Base-by-base conservation (phyloP, 176 grass and related monocot species). In the Aegilops umbellulata region DNA sequence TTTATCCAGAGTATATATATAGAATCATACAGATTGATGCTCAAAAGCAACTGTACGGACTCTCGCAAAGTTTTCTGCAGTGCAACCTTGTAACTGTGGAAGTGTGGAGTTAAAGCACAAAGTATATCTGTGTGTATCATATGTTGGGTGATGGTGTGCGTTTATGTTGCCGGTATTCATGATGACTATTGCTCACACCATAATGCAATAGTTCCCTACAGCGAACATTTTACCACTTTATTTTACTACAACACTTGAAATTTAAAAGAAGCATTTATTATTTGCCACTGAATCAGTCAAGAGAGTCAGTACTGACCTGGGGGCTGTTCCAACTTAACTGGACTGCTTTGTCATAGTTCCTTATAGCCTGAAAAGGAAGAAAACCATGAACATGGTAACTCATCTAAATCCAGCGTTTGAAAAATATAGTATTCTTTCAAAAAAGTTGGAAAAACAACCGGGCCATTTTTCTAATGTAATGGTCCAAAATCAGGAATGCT, bases 321-420 rank as follows among this genome's bases (percentile, higher is more conserved):
- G 93, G 93, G 34, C 90, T 95, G 70, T 93, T 95, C 93, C 90
- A 95, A 60, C 90, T 93, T 41, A 95, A 91, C 38, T 93, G 83
- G 72, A 95, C 93, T 67, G 93, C 93, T 83, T 92, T 95, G 71
- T 93, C 90, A 23, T 95, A 95, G 65, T 95, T 93, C 80, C 75
- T 93, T 82, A 92, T 93, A 83, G 93, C 91, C 93, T 93, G 64
- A 10, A 92, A 72, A 46, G 38, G 22, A 85, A 65, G 12, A 65
- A 44, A 66, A 12, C 61, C 17, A 65, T 36, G 69, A 64, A 75
- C 7, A 32, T 23, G 1, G 27, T 35, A 53, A 65, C 5, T 34
- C 41, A 11, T 53, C 29, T 51, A 68, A 42, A 34, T 65, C 22
- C n/a, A 66, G 44, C 4, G 53, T 65, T 19, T 17, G 64, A 36